Conservation (phyloP, 495 filamentous ascomycete genomes). For the Talaromyces proteolyticus region DNA sequence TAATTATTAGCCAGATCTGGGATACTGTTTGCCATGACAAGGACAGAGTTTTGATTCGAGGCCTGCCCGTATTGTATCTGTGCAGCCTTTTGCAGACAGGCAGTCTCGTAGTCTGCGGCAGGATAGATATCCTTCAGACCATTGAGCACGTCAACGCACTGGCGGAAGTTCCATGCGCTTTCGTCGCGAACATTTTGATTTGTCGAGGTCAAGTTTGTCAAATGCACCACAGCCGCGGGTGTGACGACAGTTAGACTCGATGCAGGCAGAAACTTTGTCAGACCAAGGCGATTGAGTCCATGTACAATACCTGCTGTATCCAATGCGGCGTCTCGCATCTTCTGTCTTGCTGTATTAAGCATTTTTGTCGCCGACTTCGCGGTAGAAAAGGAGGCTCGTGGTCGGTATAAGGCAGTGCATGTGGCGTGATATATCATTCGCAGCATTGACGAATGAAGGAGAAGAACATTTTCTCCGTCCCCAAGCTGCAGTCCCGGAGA, state of each 20-base stretch:
- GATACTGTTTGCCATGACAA: constrained; percentile 5
- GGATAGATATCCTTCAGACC: constrained; percentile 75
- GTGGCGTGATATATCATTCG: constrained; percentile 87
- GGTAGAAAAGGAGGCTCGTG: constrained; percentile 57
- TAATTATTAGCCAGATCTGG: constrained; percentile 3
- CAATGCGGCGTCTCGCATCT: constrained; percentile 68
- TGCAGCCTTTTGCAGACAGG: constrained; percentile 75
- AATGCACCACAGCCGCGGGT: constrained; percentile 80
- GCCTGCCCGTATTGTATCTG: constrained; percentile 38
- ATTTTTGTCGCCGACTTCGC: constrained; percentile 38
- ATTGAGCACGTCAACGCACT: constrained; percentile 75
- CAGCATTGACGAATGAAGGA: constrained; percentile 68
- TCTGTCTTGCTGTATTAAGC: constrained; percentile 53
- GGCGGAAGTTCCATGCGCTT: constrained; percentile 66
- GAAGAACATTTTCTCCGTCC: constrained; percentile 48
- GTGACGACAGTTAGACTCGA: constrained; percentile 81
- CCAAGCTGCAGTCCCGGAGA: constrained; percentile 23
- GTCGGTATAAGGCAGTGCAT: constrained; percentile 75
- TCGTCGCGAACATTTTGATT: constrained; percentile 57
- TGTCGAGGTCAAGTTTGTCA: constrained; percentile 74
- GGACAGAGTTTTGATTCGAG: constrained; percentile 2
- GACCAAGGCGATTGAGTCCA: constrained; percentile 57
- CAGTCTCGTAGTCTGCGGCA: constrained; percentile 72
- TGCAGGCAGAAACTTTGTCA: constrained; percentile 74
- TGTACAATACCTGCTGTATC: constrained; percentile 73